Conservation (phyloP, 2,329 filamentous ascomycete species). For the Leptographium flavum region DNA sequence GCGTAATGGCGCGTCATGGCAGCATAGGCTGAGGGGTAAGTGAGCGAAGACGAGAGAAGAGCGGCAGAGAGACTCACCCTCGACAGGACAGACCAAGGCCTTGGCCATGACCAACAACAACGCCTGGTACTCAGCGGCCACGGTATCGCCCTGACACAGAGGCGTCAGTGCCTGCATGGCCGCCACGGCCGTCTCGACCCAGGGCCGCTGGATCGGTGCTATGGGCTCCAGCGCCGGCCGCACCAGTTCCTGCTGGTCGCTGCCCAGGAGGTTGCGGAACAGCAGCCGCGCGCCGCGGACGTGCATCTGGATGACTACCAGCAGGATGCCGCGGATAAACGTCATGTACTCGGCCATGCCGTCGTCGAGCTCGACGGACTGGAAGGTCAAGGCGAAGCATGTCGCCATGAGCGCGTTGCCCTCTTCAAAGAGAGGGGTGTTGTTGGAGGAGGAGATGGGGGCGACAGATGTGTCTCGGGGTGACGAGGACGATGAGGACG, state of each 20-base stretch:
- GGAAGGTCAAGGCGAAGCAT: constrained; percentile 44
- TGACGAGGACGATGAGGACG: not conserved
- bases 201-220: constrained; percentile 22
- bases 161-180: constrained; percentile 27
- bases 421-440: constrained; percentile 29
- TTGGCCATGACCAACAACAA: constrained; percentile 31
- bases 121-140: constrained; percentile 32
- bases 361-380: constrained; percentile 42
- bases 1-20: constrained; percentile 34
- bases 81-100: constrained; percentile 36
- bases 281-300: constrained; percentile 36
- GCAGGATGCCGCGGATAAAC: constrained; percentile 41
- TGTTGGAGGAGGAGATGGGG: not conserved
- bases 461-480: not conserved
- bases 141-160: constrained; percentile 24
- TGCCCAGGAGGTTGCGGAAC: constrained; percentile 31
- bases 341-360: constrained; percentile 47
- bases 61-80: constrained; percentile 24
- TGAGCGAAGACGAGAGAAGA: not conserved
- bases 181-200: constrained; percentile 30
- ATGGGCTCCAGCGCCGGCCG: constrained; percentile 31
- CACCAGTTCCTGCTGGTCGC: constrained; percentile 26
- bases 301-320: constrained; percentile 40
- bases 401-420: constrained; percentile 45
- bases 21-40: constrained; percentile 27